Evolutionary conservation across 1,284 basidiomycete species (phyloP).

Genomic region (Tilletia horrida): DNA sequence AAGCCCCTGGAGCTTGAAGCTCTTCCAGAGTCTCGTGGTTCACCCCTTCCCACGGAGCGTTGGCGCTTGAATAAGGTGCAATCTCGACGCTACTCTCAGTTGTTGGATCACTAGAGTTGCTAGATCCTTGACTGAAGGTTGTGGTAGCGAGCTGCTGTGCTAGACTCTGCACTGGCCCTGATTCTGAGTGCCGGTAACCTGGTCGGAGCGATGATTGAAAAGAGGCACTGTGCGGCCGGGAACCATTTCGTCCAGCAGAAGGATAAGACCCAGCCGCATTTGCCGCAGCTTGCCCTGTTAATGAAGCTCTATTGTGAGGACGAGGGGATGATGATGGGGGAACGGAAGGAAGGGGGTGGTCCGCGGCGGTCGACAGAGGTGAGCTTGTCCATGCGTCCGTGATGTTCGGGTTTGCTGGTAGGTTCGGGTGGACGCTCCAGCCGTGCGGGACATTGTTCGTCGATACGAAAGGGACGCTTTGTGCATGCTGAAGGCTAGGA

Average conservation of each 20-base stretch:
- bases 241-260: too few relatives aligned
- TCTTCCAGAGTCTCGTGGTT: background rate
- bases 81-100: background rate
- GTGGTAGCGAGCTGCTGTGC: conserved; percentile 1
- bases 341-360: too few relatives aligned
- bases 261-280: too few relatives aligned
- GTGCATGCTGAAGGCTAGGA: too few relatives aligned
- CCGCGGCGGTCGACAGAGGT: background rate
- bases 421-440: background rate
- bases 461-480: too few relatives aligned
- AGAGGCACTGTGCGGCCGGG: too few relatives aligned
- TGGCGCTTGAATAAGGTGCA: conserved; percentile 1
- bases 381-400: too few relatives aligned
- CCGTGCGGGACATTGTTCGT: background rate
- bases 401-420: too few relatives aligned
- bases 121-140: background rate
- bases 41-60: background rate
- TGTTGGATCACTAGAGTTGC: background rate
- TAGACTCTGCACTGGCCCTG: background rate
- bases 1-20: background rate
- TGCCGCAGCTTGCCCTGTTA: too few relatives aligned
- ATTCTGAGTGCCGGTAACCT: background rate
- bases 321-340: too few relatives aligned
- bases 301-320: too few relatives aligned
- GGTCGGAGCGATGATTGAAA: background rate